Evolutionary conservation across 2,329 filamentous ascomycete genomes (phyloP).

Genomic region (Ilyonectria destructans): DNA sequence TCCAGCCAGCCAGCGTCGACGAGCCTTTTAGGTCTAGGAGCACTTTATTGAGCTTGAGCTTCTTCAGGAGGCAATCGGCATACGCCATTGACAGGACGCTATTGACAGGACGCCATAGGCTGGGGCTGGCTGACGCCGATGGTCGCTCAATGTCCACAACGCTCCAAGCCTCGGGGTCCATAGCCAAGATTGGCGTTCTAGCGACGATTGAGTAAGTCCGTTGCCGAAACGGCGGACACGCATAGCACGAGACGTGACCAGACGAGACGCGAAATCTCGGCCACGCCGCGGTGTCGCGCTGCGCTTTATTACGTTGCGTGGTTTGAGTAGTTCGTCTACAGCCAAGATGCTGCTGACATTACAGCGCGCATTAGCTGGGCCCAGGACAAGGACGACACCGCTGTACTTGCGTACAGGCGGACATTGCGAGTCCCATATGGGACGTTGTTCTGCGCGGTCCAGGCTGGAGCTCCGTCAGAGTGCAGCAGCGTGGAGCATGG

Average conservation of each 20-base stretch:
- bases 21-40: constrained; percentile 16
- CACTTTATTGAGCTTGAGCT: constrained; percentile 15
- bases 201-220: constrained; percentile 34
- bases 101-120: constrained; percentile 31
- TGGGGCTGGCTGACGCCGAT: constrained; percentile 23
- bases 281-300: constrained; percentile 33
- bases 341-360: constrained; percentile 31
- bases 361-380: constrained; percentile 39
- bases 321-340: constrained; percentile 35
- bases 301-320: constrained; percentile 12
- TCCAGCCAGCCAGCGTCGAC: constrained; percentile 11
- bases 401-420: constrained; percentile 30
- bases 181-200: constrained; percentile 34
- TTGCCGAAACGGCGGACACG: constrained; percentile 32
- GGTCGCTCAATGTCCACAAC: constrained; percentile 33
- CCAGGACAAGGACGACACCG: constrained; percentile 29
- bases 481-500: constrained; percentile 44
- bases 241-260: constrained; percentile 34
- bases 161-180: constrained; percentile 31
- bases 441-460: constrained; percentile 43
- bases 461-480: constrained; percentile 40
- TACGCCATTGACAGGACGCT: constrained; percentile 10
- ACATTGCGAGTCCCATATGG: constrained; percentile 38
- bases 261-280: constrained; percentile 42
- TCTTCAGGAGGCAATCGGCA: constrained; percentile 22